Conservation (phyloP, 352 stramenopile species). For the Phytopythium vexans region DNA sequence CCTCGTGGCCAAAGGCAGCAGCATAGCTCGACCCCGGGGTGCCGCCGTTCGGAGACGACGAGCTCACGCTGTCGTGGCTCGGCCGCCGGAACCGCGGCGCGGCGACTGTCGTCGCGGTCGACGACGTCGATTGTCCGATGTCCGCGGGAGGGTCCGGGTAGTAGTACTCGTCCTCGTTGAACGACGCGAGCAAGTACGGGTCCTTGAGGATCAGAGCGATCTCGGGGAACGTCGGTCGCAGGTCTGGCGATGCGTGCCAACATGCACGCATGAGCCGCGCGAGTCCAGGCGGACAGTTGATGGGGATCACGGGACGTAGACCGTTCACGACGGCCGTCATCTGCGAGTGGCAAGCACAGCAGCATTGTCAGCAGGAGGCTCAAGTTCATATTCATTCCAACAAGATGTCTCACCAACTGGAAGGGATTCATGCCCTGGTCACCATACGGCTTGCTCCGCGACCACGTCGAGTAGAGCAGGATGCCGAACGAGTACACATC, state of each 20-base stretch:
- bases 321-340: conserved; percentile 88
- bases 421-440: conserved; percentile 89
- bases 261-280: conserved; percentile 80
- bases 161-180: conserved; percentile 54
- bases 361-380: conserved; percentile 7
- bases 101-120: conserved; percentile 30
- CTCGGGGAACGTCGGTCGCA: conserved; percentile 75
- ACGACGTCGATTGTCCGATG: conserved; percentile 29
- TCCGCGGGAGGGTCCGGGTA: conserved; percentile 23
- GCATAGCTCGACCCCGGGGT: conserved; percentile 6
- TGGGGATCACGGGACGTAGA: conserved; percentile 78
- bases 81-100: conserved; percentile 18
- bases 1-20: not conserved
- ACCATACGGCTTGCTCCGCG: conserved; percentile 84
- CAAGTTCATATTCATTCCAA: not conserved
- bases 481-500: conserved; percentile 88
- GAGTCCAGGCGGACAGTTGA: conserved; percentile 72
- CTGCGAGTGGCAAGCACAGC: conserved; percentile 20
- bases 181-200: conserved; percentile 59
- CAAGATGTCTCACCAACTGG: conserved; percentile 56
- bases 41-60: conserved; percentile 1
- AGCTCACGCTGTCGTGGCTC: conserved; percentile 37
- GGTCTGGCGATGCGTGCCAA: conserved; percentile 72
- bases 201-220: conserved; percentile 79
- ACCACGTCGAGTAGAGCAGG: conserved; percentile 86